Evolutionary conservation across 2,329 filamentous ascomycete genomes (phyloP), one percentile per base, ranked within the genome.

Genomic region (Paradendryphiella salina): DNA sequence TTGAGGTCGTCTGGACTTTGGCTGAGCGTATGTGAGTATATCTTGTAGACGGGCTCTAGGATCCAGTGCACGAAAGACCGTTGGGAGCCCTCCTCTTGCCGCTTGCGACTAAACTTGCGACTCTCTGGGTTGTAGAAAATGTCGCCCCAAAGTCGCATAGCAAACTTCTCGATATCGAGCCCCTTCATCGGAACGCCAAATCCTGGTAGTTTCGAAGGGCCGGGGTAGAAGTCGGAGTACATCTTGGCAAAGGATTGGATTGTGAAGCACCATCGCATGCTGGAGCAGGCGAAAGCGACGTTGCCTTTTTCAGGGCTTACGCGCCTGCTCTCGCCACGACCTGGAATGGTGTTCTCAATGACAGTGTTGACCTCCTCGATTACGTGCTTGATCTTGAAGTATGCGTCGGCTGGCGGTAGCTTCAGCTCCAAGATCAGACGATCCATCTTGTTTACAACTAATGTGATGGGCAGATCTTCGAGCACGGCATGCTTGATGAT

Each of bases 311-410:
- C 94, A 0, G 94, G 94, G 61, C 93, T 97, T 56, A 99, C 75
- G 58, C 94, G 85, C 73, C 84, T 85, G 54, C 82, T 85, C 66
- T 90, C 89, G 21, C 92, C 91, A 63, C 85, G 84, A 1, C 90
- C 87, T 3, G 94, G 93, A 21, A 91, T 80, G 3, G 89, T 88
- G 70, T 89, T 91, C 69, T 96, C 90, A 65, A 99, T 97, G 61
- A 94, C 79, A 1, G 90, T 96, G 75, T 99, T 99, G 74, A 99
- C 92, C 74, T 97, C 90, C 73, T 99, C 94, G 45, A 99, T 85
- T n/a, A 96, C 91, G 72, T 97, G 92, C 76, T 96, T 97, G 46
- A 99, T 80, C 80, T 99, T 99, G 81, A 96, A 97, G 77, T 99
- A 99, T 10, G 94, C 94, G 70, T 99, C 94, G 59, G 86, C 90